These are phyloP conservation scores for Scenedesmus sp. DNA, from an alignment of 163 green algal species.

Conservation along the genomic window DNA sequence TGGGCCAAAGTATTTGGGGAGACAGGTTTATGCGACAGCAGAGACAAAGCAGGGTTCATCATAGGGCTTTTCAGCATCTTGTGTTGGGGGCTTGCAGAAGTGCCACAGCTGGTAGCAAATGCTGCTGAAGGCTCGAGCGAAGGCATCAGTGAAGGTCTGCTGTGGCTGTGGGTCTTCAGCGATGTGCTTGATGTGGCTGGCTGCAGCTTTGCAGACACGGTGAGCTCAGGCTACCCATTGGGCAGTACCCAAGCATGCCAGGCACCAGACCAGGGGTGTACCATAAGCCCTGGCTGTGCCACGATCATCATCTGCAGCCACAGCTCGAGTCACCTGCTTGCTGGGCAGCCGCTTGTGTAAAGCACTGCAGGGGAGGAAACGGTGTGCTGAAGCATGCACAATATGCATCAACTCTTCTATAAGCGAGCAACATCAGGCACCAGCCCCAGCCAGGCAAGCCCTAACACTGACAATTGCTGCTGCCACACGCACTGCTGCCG, in stretches of 20 bases:
- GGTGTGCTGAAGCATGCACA: not conserved
- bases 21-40: not conserved
- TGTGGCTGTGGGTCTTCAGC: constrained; percentile 40
- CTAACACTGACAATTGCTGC: not conserved
- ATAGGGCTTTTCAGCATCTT: not conserved
- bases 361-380: too few relatives aligned
- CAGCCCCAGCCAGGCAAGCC: too few relatives aligned
- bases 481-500: not conserved
- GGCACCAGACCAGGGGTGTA: not conserved
- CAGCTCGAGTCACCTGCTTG: too few relatives aligned
- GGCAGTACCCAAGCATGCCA: not conserved
- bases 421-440: too few relatives aligned
- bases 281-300: not conserved
- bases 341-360: too few relatives aligned
- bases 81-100: not conserved
- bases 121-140: not conserved
- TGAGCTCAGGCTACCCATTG: not conserved
- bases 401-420: too few relatives aligned
- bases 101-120: constrained; percentile 14
- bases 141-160: constrained; percentile 12
- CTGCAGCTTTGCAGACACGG: constrained; percentile 28
- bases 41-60: constrained; percentile 12
- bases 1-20: not conserved
- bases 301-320: too few relatives aligned
- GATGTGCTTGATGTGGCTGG: constrained; percentile 22